Conservation (phyloP, 1,139 yeast genomes). For the Nakaseomyces uthaithaninus region DNA sequence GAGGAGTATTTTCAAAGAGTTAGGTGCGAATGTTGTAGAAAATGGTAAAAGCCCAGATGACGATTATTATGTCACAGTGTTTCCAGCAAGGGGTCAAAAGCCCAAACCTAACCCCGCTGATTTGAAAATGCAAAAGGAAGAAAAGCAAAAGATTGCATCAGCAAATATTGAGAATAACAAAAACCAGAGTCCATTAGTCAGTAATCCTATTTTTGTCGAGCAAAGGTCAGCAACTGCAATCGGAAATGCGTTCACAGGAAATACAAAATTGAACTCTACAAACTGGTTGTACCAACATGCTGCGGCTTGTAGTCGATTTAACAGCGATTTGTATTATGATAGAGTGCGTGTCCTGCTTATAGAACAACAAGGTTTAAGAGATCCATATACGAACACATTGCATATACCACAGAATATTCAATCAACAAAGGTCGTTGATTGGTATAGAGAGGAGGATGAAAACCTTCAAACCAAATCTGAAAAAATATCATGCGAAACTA, state of each 20-base stretch:
- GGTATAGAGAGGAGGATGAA: conserved; percentile 30
- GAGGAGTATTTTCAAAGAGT: conserved; percentile 78
- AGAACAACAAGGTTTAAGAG: conserved; percentile 55
- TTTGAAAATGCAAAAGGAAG: conserved; percentile 12
- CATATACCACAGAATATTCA: conserved; percentile 74
- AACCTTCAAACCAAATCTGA: conserved; percentile 16
- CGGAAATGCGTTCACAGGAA: conserved; percentile 3
- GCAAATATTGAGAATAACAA: conserved; percentile 12
- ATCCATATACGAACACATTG: conserved; percentile 71
- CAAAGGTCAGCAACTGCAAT: background rate
- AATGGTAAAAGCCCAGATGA: conserved; percentile 78
- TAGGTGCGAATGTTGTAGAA: conserved; percentile 76
- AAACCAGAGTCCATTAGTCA: conserved; percentile 14
- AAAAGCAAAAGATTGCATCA: conserved; percentile 11
- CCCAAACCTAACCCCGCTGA: conserved; percentile 12
- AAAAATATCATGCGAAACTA: conserved; percentile 43
- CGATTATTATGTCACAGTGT: conserved; percentile 79
- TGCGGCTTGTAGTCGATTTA: conserved; percentile 60
- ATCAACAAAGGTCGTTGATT: conserved; percentile 41
- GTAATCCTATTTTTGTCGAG: background rate
- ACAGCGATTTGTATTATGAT: conserved; percentile 51
- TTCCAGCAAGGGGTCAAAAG: conserved; percentile 56
- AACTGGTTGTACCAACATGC: conserved; percentile 89
- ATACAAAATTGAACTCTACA: conserved; percentile 46
- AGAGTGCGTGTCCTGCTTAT: conserved; percentile 42